These are phyloP conservation scores for Melocanna baccifera DNA, from an alignment of 176 grass and related monocot species.

Conservation along the genomic window DNA sequence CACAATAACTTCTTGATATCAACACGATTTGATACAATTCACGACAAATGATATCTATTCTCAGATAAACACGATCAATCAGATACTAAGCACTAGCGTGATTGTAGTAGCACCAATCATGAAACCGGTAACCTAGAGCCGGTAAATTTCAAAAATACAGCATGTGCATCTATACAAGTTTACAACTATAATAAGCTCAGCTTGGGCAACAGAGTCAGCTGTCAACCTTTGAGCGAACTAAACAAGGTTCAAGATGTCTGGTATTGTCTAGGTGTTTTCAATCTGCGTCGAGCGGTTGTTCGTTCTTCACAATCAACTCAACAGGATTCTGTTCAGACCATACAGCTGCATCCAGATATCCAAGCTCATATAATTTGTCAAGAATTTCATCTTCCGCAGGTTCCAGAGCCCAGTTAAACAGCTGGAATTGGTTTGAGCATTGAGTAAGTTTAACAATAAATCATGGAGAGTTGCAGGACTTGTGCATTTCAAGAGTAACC, in stretches of 20 bases:
- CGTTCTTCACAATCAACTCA: constrained; percentile 30
- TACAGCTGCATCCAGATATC: constrained; percentile 74
- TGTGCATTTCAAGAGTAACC: constrained; percentile 36
- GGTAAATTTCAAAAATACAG: background rate
- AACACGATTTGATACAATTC: background rate
- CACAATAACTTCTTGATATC: background rate
- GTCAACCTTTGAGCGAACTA: background rate
- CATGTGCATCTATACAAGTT: background rate
- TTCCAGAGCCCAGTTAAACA: constrained; percentile 98
- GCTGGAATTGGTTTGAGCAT: constrained; percentile 42
- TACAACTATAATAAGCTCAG: background rate
- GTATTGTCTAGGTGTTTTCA: background rate
- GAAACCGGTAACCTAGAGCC: background rate
- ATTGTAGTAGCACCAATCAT: background rate
- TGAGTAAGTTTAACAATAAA: background rate
- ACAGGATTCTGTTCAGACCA: constrained; percentile 66
- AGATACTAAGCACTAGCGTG: background rate
- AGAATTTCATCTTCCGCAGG: constrained; percentile 84
- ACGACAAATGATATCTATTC: too few species aligned
- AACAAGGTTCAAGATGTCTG: background rate
- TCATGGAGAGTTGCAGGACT: background rate
- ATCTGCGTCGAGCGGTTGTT: background rate
- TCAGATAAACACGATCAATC: background rate
- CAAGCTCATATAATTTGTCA: constrained; percentile 72
- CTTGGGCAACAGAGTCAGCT: background rate